Evolutionary conservation across 768 basidiomycete species (phyloP).

Genomic region (Mycena polygramma): DNA sequence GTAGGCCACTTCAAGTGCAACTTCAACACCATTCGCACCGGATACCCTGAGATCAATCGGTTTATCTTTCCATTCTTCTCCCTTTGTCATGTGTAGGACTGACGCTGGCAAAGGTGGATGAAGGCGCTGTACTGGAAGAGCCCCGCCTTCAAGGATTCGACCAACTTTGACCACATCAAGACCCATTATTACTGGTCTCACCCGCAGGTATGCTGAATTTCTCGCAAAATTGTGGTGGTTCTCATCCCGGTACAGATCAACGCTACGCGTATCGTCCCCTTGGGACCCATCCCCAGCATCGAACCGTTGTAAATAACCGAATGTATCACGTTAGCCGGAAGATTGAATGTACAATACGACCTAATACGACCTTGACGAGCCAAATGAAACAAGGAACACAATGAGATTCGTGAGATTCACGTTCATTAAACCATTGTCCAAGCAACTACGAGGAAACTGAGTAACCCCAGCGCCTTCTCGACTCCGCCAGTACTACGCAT

Average conservation of each 20-base stretch:
- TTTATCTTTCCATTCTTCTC: conserved; percentile 42
- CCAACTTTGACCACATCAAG: conserved; percentile 92
- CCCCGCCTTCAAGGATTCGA: conserved; percentile 87
- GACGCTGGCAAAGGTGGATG: conserved; percentile 63
- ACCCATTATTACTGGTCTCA: conserved; percentile 81
- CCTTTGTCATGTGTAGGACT: not conserved
- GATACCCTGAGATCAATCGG: conserved; percentile 87
- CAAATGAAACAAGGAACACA: too few species aligned
- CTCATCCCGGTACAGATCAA: conserved; percentile 69
- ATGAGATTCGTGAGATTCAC: too few species aligned
- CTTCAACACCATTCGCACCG: conserved; percentile 84
- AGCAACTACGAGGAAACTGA: not conserved
- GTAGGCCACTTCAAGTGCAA: conserved; percentile 96
- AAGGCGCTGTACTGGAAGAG: conserved; percentile 90
- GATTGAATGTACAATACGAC: not conserved
- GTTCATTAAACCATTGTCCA: conserved; percentile 14
- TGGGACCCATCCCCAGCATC: conserved; percentile 80
- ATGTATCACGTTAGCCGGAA: not conserved
- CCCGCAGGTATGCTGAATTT: conserved; percentile 28
- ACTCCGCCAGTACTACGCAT: not conserved
- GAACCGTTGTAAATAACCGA: conserved; percentile 61
- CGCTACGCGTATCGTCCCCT: conserved; percentile 80
- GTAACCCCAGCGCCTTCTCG: not conserved
- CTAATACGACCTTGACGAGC: too few species aligned
- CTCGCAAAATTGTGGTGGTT: not conserved